phyloP scores from a whole-genome alignment of 2,329 filamentous ascomycete species.

The Plectosphaerella cucumerina region DNA sequence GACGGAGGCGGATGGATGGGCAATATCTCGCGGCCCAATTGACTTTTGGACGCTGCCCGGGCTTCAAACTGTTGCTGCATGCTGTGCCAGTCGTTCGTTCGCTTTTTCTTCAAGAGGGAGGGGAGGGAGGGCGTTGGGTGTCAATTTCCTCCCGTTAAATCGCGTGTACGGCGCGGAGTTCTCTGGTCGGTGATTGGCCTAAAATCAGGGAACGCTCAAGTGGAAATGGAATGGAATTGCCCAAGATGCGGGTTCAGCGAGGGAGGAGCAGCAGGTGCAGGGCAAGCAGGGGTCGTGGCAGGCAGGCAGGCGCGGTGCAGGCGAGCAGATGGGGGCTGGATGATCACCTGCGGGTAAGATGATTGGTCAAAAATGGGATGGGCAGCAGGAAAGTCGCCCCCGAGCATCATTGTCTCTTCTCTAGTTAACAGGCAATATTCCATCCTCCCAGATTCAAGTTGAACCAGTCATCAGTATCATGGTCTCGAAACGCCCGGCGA shows the following conservation, averaged over 20 bases:
- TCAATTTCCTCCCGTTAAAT: neutral
- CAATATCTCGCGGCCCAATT: conserved; percentile 2
- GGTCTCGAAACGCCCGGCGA: neutral
- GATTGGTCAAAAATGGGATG: neutral
- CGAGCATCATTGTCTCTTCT: neutral
- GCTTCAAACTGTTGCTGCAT: neutral
- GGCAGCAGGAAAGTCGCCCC: neutral
- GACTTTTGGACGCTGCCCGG: neutral
- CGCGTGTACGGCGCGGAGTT: neutral
- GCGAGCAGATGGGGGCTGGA: no score
- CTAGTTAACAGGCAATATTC: neutral
- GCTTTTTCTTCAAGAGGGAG: neutral
- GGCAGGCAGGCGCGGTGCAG: neutral
- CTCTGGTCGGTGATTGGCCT: neutral
- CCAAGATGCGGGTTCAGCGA: neutral
- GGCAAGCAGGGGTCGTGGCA: neutral
- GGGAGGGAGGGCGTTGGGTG: neutral
- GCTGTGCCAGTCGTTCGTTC: no score
- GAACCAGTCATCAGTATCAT: neutral
- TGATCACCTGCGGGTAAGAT: no score
- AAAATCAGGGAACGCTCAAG: neutral
- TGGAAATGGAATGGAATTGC: neutral
- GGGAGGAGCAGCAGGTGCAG: no score
- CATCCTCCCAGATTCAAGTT: neutral
- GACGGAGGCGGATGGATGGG: no score